Evolutionary conservation across 768 basidiomycete genomes (phyloP).

Genomic region (Pisolithus tinctorius): DNA sequence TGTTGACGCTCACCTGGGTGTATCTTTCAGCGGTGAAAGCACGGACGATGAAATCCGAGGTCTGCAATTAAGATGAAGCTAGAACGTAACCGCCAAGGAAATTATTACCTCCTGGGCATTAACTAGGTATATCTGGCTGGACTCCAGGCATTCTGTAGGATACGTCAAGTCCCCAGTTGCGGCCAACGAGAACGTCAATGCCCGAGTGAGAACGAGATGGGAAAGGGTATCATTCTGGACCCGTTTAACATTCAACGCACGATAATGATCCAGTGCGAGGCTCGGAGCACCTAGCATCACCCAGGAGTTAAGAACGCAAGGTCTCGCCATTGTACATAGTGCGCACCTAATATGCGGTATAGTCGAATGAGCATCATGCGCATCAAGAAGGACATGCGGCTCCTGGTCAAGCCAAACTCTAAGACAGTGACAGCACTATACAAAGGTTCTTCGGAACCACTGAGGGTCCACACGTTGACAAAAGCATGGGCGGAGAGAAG

Average conservation of each 20-base stretch:
- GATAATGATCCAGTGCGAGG: slow-evolving; percentile 73
- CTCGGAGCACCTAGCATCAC: slow-evolving; percentile 56
- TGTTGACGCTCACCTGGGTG: slow-evolving; percentile 48
- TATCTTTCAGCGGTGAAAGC: slow-evolving; percentile 80
- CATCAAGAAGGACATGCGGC: slow-evolving; percentile 75
- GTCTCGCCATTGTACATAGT: not conserved
- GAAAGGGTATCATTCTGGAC: slow-evolving; percentile 88
- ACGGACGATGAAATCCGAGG: slow-evolving; percentile 72
- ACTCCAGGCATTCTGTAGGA: slow-evolving; percentile 68
- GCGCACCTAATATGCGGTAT: slow-evolving; percentile 72
- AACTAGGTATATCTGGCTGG: slow-evolving; percentile 73
- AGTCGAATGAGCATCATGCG: slow-evolving; percentile 72
- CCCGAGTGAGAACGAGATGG: slow-evolving; percentile 72
- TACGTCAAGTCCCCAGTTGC: slow-evolving; percentile 71
- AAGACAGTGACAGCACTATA: slow-evolving; percentile 58
- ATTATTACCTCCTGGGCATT: slow-evolving; percentile 70
- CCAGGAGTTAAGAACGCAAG: not conserved
- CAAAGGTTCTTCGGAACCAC: slow-evolving; percentile 50
- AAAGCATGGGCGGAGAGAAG: slow-evolving; percentile 66
- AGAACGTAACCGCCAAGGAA: not conserved
- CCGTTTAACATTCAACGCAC: slow-evolving; percentile 70
- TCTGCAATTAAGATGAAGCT: slow-evolving; percentile 34
- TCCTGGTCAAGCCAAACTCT: slow-evolving; percentile 65
- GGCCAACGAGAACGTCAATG: slow-evolving; percentile 73
- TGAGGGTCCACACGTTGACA: slow-evolving; percentile 56